phyloP scores from a whole-genome alignment of 2,329 filamentous ascomycete genomes.

The Conoideocrella luteorostrata region DNA sequence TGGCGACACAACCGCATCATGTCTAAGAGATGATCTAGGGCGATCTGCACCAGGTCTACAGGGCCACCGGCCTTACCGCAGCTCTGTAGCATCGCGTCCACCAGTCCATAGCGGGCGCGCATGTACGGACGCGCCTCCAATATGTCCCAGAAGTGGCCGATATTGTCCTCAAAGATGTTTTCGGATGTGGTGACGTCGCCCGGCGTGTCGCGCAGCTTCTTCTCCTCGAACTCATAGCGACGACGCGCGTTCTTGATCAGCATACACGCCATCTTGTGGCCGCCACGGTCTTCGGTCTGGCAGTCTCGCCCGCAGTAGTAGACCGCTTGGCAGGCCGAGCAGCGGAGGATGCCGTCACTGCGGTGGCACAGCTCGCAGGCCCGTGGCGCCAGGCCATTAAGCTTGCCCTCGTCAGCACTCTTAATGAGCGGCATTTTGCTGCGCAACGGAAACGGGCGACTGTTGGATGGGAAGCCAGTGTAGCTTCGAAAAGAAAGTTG shows the following conservation, averaged over 20 bases:
- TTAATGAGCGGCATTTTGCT: no score
- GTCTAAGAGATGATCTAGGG: slow-evolving; percentile 33
- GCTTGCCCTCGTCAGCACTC: no score
- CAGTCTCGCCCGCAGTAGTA: slow-evolving; percentile 9
- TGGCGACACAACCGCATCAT: slow-evolving; percentile 37
- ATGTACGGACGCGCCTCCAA: slow-evolving; percentile 38
- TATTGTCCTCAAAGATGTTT: slow-evolving; percentile 30
- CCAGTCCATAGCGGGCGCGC: slow-evolving; percentile 24
- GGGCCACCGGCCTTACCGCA: slow-evolving; percentile 23
- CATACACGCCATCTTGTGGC: slow-evolving; percentile 6
- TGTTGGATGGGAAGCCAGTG: no score
- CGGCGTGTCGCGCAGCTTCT: slow-evolving; percentile 28
- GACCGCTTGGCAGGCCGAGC: slow-evolving; percentile 8
- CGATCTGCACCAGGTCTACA: slow-evolving; percentile 21
- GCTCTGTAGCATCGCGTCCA: slow-evolving; percentile 22
- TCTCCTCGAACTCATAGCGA: slow-evolving; percentile 22
- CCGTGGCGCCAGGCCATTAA: slow-evolving; percentile 6
- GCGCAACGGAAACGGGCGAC: no score
- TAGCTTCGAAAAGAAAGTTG: no score
- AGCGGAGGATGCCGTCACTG: slow-evolving; percentile 6
- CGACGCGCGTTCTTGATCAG: slow-evolving; percentile 7
- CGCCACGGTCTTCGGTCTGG: slow-evolving; percentile 3
- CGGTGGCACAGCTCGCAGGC: slow-evolving; percentile 14
- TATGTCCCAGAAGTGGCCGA: slow-evolving; percentile 37
- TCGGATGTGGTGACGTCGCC: slow-evolving; percentile 19